Evolutionary conservation across 2,329 filamentous ascomycete genomes (phyloP), one percentile per base, ranked within the genome.

Genomic region (Verticillium nonalfalfae): DNA sequence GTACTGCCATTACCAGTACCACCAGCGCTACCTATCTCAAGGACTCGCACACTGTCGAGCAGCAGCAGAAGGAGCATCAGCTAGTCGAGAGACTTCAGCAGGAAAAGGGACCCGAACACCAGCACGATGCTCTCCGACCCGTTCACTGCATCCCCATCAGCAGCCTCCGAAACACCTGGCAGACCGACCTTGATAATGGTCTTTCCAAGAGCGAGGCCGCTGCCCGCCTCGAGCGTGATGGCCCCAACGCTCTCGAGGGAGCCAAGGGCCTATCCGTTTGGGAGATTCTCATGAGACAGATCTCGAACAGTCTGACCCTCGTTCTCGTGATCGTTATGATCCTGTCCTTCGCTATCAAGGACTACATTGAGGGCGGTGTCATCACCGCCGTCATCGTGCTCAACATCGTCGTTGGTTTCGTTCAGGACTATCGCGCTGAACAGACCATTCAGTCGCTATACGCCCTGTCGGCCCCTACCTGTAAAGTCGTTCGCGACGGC

Each of bases 271-370:
- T 89, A 77, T 90, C 88, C 75, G 70, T 88, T 75, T 90, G 87
- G 85, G 85, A 89, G 77, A 90, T 91, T 78, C 82, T 91, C 77
- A 75, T 91, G 76, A 89, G 88, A 71, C 89, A 91, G 78, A 83
- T 91, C 68, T 90, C 88, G 66, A 91, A 91, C 78, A 90, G 88
- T 77, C 79, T 91, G 75, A 91, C 89, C 66, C 80, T 89, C 72
- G 87, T 90, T 65, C 85, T 93, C 67, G 80, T 92, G 67, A 85
- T 90, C 69, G 89, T 90, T 69, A 91, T 90, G 85, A 86, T 85
- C 62, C 77, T 86, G 62, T 86, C 84, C 57, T 89, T 88, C 75
- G 84, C 81, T 71, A 89, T 89, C 67, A 70, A 79, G 68, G 87
- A 88, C 71, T 87, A 81, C 69, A 81, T 87, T 71, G 85, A 88